Evolutionary conservation across 805 yeast genomes (phyloP), one percentile per base, ranked within the genome.

Genomic region (Suhomyces xylopsoci): DNA sequence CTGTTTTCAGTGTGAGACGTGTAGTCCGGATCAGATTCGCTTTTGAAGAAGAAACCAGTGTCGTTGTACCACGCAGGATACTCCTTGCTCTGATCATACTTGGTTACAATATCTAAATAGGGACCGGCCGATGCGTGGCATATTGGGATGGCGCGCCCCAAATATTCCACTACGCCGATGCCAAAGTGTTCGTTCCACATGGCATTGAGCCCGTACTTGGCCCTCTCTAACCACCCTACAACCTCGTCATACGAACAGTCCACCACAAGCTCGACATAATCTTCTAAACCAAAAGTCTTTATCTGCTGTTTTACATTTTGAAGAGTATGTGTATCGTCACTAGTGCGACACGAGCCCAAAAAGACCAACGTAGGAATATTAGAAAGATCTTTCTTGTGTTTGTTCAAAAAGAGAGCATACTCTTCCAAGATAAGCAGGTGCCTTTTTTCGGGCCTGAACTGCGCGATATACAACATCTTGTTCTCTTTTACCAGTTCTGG

Each of bases 121-220:
- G 99, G 99, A 1, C 99, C 99, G 0, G 97, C 99, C 50, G 96
- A 87, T 3, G 96, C 96, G 69, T 96, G 98, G 3, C 84, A 94
- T 2, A 94, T 72, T 1, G 99, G 97, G 15, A 94, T 82, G 25
- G 87, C 78, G 51, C 88, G 81, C 1, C 93, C 85, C 72, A 88
- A 76, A 65, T 91, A 90, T 68, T 94, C 99, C 7, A 94, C 99
- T 5, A 94, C 93, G 1, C 97, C 93, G 62, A 94, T 94, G 17
- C 99, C 99, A 68, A 94, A 94, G 73, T 94, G 99, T 73, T 94
- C 99, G 70, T 94, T 94, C 99, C 99, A 94, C 99, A 94, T 94
- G 28, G 96, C 91, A 63, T 94, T 93, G 40, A 94, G 74, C 5
- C 99, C 99, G 62, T 82, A 84, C 24, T 84, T 81, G 2, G 90